A percentile compares a stretch with the other conserved stretches of the same genome.
Conservation (phyloP, 1,284 basidiomycete species). For the Schizopora paradoxa region DNA sequence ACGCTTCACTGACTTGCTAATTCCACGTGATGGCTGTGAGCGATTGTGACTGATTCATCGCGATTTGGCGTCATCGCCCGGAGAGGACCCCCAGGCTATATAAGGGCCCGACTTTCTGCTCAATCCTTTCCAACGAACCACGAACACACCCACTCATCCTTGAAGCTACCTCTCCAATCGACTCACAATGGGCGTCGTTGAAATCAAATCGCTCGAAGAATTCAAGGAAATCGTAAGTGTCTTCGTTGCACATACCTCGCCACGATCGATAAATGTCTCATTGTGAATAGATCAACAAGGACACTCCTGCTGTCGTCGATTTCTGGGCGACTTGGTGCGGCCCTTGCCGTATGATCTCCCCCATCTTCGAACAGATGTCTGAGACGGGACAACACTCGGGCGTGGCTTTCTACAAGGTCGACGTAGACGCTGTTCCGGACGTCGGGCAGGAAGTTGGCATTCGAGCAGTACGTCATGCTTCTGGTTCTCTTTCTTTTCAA, state of each 20-base stretch:
- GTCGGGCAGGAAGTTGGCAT: slow-evolving; percentile 65
- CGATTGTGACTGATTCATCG: no score
- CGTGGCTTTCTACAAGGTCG: slow-evolving; percentile 79
- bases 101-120: no score
- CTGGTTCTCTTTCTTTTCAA: background rate
- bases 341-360: slow-evolving; percentile 75
- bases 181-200: slow-evolving; percentile 32
- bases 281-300: slow-evolving; percentile 47
- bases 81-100: no score
- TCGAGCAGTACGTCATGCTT: slow-evolving; percentile 48
- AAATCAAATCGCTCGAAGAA: slow-evolving; percentile 47
- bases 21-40: no score
- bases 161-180: background rate
- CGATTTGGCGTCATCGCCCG: no score
- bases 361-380: slow-evolving; percentile 73
- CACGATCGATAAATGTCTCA: background rate
- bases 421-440: slow-evolving; percentile 58
- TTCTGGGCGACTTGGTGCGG: slow-evolving; percentile 76
- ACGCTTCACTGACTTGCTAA: no score
- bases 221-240: slow-evolving; percentile 46
- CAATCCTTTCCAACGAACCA: no score
- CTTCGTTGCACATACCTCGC: slow-evolving; percentile 3
- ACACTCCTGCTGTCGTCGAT: slow-evolving; percentile 63
- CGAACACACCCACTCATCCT: slow-evolving; percentile 10
- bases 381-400: slow-evolving; percentile 33